These are phyloP conservation scores for Sporodiniella umbellata DNA, from an alignment of 371 early-diverging fungal genomes.

Conservation along the genomic window DNA sequence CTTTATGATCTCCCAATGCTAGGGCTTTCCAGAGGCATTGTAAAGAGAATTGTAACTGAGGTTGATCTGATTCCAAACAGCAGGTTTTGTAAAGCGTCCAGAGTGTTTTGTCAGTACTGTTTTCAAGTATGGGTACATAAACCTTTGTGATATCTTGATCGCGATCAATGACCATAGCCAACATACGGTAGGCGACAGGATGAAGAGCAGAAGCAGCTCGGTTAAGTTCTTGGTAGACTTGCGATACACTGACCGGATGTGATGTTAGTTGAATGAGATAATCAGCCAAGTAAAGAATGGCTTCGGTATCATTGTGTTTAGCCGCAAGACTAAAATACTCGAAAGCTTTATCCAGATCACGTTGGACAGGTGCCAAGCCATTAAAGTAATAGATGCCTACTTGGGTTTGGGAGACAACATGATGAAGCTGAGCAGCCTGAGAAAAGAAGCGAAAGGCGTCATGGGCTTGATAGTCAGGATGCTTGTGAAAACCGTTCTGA, in stretches of 20 bases:
- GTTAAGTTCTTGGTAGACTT: slow-evolving; percentile 7
- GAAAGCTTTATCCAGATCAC: slow-evolving; percentile 11
- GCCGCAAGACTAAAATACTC: slow-evolving; percentile 14
- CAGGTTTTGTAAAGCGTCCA: background rate
- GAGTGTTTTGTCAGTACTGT: background rate
- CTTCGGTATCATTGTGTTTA: slow-evolving; percentile 8
- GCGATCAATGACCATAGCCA: slow-evolving; percentile 8
- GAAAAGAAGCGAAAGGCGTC: slow-evolving; percentile 12
- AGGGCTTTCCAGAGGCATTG: slow-evolving; percentile 19
- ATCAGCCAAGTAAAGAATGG: slow-evolving; percentile 20
- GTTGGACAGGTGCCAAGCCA: background rate
- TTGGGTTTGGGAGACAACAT: slow-evolving; percentile 9
- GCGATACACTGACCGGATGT: slow-evolving; percentile 3
- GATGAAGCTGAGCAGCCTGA: slow-evolving; percentile 8
- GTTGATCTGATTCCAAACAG: background rate
- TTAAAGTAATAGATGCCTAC: slow-evolving; percentile 14
- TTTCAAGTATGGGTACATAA: background rate
- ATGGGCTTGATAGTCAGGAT: background rate
- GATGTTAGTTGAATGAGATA: slow-evolving; percentile 5
- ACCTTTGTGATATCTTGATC: background rate
- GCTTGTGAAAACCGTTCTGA: background rate
- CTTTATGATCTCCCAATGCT: slow-evolving; percentile 9
- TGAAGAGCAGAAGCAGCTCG: slow-evolving; percentile 5
- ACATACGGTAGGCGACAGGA: slow-evolving; percentile 15
- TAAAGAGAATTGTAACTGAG: slow-evolving; percentile 10